Conservation (phyloP, 2,329 filamentous ascomycete species). For the Stromatinia cepivora region DNA sequence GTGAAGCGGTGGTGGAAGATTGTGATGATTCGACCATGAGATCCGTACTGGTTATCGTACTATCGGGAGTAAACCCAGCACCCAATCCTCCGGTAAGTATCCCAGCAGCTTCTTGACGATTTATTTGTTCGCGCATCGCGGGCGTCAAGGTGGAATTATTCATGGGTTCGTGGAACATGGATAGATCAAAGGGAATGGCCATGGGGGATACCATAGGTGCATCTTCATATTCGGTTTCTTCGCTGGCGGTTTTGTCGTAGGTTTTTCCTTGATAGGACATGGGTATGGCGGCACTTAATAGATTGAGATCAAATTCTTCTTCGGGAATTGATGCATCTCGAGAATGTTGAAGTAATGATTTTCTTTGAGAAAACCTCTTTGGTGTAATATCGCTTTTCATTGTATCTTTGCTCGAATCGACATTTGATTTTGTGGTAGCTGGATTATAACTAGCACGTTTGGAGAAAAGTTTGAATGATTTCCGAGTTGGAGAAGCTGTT, state of each 20-base stretch:
- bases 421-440: neutral
- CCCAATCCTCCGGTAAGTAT: constrained; percentile 60
- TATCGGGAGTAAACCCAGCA: constrained; percentile 51
- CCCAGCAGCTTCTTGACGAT: constrained; percentile 51
- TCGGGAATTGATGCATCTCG: constrained; percentile 35
- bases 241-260: constrained; percentile 29
- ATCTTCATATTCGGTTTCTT: constrained; percentile 31
- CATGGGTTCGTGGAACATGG: constrained; percentile 36
- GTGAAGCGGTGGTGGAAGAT: constrained; percentile 18
- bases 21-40: constrained; percentile 44
- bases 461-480: neutral
- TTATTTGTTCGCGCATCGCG: constrained; percentile 32
- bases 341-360: constrained; percentile 28
- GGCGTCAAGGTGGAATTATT: constrained; percentile 25
- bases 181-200: constrained; percentile 32
- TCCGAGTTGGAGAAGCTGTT: constrained; percentile 23
- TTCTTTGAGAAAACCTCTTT: constrained; percentile 29
- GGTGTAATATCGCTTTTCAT: neutral
- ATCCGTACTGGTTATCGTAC: constrained; percentile 52
- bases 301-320: constrained; percentile 38
- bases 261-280: constrained; percentile 32
- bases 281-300: constrained; percentile 34
- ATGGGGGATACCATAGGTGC: constrained; percentile 27
- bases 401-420: neutral
- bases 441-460: constrained; percentile 7